These are phyloP conservation scores for Phytophthora hybrid DNA, from an alignment of 352 stramenopile species.

Conservation along the genomic window DNA sequence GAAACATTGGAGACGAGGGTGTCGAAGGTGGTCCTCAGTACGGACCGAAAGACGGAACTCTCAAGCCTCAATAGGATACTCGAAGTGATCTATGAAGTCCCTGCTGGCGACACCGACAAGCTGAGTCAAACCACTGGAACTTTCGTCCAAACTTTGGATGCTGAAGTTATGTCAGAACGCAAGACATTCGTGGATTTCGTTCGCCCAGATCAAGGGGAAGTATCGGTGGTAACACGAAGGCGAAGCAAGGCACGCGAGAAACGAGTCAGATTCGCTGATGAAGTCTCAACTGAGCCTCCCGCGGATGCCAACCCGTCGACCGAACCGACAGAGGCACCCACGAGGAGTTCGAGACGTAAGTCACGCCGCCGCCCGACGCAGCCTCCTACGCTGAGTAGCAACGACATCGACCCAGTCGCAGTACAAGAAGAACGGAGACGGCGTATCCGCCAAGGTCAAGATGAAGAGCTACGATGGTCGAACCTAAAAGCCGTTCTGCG, in stretches of 20 bases:
- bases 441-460: background rate
- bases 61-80: background rate
- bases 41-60: background rate
- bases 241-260: background rate
- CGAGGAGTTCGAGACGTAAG: too few species aligned
- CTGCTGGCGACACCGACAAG: background rate
- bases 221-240: background rate
- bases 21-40: background rate
- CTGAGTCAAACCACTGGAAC: background rate
- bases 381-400: too few species aligned
- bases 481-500: background rate
- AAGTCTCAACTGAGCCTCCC: too few species aligned
- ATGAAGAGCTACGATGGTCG: background rate
- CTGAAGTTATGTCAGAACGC: background rate
- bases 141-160: background rate
- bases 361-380: too few species aligned
- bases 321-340: too few species aligned
- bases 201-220: background rate
- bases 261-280: slow-evolving; percentile 2
- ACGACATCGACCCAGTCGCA: too few species aligned
- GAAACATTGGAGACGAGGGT: background rate
- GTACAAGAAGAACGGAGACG: background rate
- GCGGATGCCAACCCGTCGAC: too few species aligned
- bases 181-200: background rate
- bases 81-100: background rate